These are phyloP conservation scores for Metrosideros polymorpha DNA, from an alignment of 441 rosid species.

Conservation along the genomic window DNA sequence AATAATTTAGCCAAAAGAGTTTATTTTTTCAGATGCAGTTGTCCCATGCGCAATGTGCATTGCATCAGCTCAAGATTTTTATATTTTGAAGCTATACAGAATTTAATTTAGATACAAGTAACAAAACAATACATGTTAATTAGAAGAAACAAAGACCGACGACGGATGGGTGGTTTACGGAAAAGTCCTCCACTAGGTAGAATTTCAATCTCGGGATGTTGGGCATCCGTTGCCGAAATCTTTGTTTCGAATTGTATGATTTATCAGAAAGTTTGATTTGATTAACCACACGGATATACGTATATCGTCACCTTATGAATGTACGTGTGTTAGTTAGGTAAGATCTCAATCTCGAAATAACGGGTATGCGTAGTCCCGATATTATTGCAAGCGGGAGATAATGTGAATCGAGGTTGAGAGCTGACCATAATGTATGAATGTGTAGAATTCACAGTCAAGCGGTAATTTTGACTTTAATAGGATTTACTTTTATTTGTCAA, in stretches of 20 bases:
- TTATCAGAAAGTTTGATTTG: neutral
- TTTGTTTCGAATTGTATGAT: neutral
- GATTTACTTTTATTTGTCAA: neutral
- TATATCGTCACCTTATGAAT: too few relatives aligned
- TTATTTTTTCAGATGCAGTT: neutral
- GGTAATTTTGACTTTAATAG: neutral
- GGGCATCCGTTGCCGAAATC: rapidly evolving
- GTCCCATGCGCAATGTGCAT: neutral
- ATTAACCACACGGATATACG: neutral
- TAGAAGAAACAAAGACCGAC: neutral
- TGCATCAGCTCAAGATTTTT: neutral
- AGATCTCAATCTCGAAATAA: neutral
- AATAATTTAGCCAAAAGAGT: neutral
- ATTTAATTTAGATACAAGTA: neutral
- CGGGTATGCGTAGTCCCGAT: rapidly evolving
- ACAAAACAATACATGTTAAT: neutral
- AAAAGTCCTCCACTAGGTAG: neutral
- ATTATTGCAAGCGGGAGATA: neutral
- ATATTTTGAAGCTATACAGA: neutral
- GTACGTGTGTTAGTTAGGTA: neutral
- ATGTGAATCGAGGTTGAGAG: neutral
- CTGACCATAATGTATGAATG: neutral
- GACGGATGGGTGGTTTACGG: rapidly evolving
- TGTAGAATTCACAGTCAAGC: neutral
- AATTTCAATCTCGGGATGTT: neutral